These are phyloP conservation scores for Fraxinus floribunda DNA, from an alignment of 305 asterid genomes.

Conservation along the genomic window DNA sequence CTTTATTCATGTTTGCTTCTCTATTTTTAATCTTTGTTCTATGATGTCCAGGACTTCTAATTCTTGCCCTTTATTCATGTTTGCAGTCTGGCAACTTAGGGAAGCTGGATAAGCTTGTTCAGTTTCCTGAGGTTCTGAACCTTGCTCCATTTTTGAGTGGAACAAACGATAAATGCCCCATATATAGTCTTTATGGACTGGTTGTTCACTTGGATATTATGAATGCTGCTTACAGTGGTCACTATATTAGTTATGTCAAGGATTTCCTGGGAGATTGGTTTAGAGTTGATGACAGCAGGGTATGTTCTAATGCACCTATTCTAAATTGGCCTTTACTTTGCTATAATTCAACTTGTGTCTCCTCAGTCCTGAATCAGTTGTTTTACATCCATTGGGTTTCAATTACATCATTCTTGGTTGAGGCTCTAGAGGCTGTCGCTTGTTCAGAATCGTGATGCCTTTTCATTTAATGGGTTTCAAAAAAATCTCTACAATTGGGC, in stretches of 20 bases:
- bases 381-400: neutral
- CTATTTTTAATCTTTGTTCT: no score
- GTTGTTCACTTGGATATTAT: constrained; percentile 55
- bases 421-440: neutral
- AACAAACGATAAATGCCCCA: constrained; percentile 42
- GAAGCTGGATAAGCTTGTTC: constrained; percentile 50
- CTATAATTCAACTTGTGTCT: neutral
- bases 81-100: constrained; percentile 53
- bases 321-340: neutral
- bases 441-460: neutral
- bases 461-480: neutral
- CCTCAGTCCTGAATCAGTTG: neutral
- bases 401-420: neutral
- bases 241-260: constrained; percentile 59
- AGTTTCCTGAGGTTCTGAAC: constrained; percentile 56
- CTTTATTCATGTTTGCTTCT: constrained; percentile 13
- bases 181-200: constrained; percentile 54
- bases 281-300: constrained; percentile 56
- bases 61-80: neutral
- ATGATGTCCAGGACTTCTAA: no score
- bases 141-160: constrained; percentile 55
- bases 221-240: constrained; percentile 53
- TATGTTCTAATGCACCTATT: constrained; percentile 24
- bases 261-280: constrained; percentile 52
- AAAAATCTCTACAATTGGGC: neutral